Base-by-base conservation (phyloP, 2,329 filamentous ascomycete genomes). In the Aspergillus fischeri region DNA sequence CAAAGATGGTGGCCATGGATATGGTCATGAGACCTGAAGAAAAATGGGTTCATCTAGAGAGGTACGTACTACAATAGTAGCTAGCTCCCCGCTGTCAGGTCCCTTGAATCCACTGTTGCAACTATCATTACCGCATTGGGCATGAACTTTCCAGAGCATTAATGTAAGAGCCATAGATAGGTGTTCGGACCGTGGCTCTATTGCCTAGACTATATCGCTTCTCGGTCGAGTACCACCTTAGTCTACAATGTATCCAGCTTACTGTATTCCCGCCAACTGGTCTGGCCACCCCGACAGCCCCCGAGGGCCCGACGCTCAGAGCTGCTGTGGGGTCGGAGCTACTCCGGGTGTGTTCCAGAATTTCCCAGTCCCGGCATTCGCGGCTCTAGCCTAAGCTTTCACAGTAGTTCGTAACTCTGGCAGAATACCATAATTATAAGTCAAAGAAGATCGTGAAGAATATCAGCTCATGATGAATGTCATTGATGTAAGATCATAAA, bases 21-120 rank as follows among this genome's bases (percentile, higher is more conserved):
- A 67, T 67, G 62, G 66, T 67, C 66, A 67, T 67, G 66, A 52
- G 65, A 67, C 65, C 62, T 51, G 44, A 44, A 61, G 60, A 62
- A 65, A 65, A 65, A 64, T 38, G 14, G 32, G 5, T 17, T n/a
- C 32, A 38, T 38, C 32, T 7, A 7, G 5, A 27, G 25, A 27
- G 25, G 25, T 27, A 3, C 5, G 14, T 6, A 35, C 11, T 17
- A 38, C 14, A 35, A 28, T 47, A 53, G 49, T 28, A 52, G 48
- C 41, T 28, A 52, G 48, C 41, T 52, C 61, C 57, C 62, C 55
- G 58, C 62, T 67, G 65, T 68, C 66, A 68, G 65, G 65, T 67
- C 55, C 51, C 27, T 42, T 29, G 51, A 56, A 53, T 35, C 54
- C 50, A 56, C 29, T 4, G 11, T 11, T 17, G 17, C 47, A 52